Evolutionary conservation across 805 yeast genomes (phyloP).

Genomic region (Pichia scutulata): DNA sequence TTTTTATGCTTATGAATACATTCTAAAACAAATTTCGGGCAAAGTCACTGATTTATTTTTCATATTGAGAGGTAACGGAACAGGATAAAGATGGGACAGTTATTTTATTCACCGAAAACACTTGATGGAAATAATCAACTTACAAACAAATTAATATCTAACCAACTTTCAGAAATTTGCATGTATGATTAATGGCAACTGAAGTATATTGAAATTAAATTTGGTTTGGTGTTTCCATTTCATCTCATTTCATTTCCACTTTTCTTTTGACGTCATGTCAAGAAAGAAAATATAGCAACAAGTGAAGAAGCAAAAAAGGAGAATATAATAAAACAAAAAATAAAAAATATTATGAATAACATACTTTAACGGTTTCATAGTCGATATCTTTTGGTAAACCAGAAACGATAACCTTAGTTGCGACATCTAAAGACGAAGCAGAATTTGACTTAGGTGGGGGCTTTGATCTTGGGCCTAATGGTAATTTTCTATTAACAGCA

Average conservation of each 20-base stretch:
- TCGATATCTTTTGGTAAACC: slow-evolving; percentile 71
- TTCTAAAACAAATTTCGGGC: not conserved
- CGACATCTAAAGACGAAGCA: slow-evolving; percentile 32
- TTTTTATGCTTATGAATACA: not conserved
- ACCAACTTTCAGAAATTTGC: not conserved
- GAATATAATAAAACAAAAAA: not conserved
- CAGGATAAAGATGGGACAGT: not conserved
- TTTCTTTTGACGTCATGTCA: not conserved
- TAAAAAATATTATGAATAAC: slow-evolving; percentile 3
- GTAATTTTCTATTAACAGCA: not conserved
- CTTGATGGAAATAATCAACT: not conserved
- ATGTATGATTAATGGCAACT: not conserved
- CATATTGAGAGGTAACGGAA: not conserved
- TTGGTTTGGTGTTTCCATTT: not conserved
- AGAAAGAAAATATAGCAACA: not conserved
- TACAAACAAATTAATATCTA: not conserved
- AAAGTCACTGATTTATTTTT: not conserved
- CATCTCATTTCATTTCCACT: not conserved
- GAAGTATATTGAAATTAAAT: not conserved
- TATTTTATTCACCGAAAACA: not conserved
- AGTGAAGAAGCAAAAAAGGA: not conserved
- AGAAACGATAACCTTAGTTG: slow-evolving; percentile 72
- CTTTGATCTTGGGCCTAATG: not conserved
- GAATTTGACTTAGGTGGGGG: not conserved
- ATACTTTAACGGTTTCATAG: slow-evolving; percentile 36